Evolutionary conservation across 2,329 filamentous ascomycete species (phyloP).

Genomic region (Colletotrichum tabaci): DNA sequence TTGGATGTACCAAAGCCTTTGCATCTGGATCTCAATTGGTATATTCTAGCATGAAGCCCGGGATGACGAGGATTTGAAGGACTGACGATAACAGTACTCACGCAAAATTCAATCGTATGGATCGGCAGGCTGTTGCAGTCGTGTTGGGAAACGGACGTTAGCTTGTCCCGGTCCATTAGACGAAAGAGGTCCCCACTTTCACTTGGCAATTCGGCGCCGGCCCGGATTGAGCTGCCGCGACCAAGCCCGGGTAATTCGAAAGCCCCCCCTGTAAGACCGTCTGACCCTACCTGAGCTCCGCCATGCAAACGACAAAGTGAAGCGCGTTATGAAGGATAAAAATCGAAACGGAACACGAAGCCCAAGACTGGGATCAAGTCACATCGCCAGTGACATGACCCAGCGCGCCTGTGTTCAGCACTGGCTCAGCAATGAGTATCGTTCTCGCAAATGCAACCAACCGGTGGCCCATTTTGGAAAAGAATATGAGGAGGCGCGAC

Average conservation of each 20-base stretch:
- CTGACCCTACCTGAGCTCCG: neutral
- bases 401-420: too few relatives aligned
- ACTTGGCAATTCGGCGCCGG: conserved; percentile 1
- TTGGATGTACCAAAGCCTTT: too few relatives aligned
- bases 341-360: neutral
- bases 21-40: neutral
- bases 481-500: neutral
- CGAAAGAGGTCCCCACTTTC: neutral
- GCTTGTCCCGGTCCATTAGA: neutral
- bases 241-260: conserved; percentile 3
- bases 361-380: too few relatives aligned
- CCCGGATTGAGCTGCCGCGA: neutral
- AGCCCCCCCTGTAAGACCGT: neutral
- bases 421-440: neutral
- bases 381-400: neutral
- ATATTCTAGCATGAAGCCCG: neutral
- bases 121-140: neutral
- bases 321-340: neutral
- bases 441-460: neutral
- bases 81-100: neutral
- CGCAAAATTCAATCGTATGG: too few relatives aligned
- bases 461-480: neutral
- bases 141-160: neutral
- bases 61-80: too few relatives aligned
- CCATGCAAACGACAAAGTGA: neutral